Evolutionary conservation across 1,284 basidiomycete species (phyloP).

Genomic region (Cerioporus squamosus): DNA sequence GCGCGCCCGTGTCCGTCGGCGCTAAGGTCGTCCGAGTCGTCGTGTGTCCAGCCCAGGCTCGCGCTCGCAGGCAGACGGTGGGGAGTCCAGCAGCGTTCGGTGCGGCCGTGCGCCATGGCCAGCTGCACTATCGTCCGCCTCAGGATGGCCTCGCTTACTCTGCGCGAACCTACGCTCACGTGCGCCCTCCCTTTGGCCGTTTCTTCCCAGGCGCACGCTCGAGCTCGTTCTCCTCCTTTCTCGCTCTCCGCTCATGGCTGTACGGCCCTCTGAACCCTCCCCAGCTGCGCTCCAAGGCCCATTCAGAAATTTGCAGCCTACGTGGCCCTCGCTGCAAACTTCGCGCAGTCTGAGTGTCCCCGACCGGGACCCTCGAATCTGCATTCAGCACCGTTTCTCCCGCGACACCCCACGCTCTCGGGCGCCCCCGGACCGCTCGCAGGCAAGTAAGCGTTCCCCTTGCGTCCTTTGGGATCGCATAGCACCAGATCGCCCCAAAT

Average conservation of each 20-base stretch:
- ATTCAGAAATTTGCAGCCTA: not conserved
- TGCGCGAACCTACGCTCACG: constrained; percentile 6
- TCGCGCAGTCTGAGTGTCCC: not conserved
- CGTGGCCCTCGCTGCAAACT: not conserved
- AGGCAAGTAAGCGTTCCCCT: too few relatives aligned
- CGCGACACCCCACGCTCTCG: not conserved
- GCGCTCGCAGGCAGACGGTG: too few relatives aligned
- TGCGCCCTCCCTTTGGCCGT: constrained; percentile 8
- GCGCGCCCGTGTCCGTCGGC: not conserved
- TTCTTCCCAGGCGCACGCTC: constrained; percentile 19
- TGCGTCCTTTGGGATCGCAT: too few relatives aligned
- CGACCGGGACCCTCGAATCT: not conserved
- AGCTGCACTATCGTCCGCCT: not conserved
- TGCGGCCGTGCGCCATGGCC: constrained; percentile 1
- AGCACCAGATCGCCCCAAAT: too few relatives aligned
- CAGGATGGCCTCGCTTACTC: not conserved
- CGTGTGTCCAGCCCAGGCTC: too few relatives aligned
- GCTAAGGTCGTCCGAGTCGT: too few relatives aligned
- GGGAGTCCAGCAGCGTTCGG: not conserved
- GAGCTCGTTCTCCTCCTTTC: not conserved
- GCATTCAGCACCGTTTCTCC: not conserved
- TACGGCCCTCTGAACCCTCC: constrained; percentile 7
- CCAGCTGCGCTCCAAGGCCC: not conserved
- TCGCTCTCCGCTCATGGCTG: constrained; percentile 7
- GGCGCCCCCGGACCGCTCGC: not conserved